Evolutionary conservation across 345 rosid genomes (phyloP), one percentile per base, ranked within the genome.

Genomic region (Camelina laxa): DNA sequence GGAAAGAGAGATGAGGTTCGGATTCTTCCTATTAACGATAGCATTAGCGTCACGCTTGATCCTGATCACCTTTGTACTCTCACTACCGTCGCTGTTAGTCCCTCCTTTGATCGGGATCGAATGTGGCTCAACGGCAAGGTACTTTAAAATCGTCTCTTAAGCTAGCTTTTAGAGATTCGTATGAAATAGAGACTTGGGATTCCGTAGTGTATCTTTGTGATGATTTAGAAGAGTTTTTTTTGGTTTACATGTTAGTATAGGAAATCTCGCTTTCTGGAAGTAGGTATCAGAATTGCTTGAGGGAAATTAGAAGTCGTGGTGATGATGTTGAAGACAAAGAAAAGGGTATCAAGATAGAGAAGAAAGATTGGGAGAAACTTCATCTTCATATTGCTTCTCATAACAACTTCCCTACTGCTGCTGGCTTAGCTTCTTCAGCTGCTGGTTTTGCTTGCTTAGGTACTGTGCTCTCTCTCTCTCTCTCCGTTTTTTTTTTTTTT

Each of bases 101-200:
- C 97, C n/a, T 15, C 75, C 69, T 93, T 93, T 79, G 73, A 82
- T 41, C 85, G 85, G 62, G 97, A 93, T 81, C 93, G 91, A 71
- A 91, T 93, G 98, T 91, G 98, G 97, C 97, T 93, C 70, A 93
- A 93, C 73, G 98, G 94, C 74, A 86, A 91, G 92, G 98, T 93
- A 70, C 15, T 8, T 27, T 4, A 24, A 44, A 44, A 44, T 44
- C 17, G 8, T 44, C 48, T 44, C 31, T 53, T 12, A 14, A 53
- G 31, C 58, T 21, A n/a, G n/a, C 8, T 24, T 10, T 27, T 27
- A 27, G 30, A 53, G 44, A 58, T 48, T 48, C 53, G 12, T 48
- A 48, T 48, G 5, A 48, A 48, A 7, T 16, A 9, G 21, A 48
- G 21, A 48, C 51, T 48, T 3, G 3, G 19, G 51, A 7, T 47